phyloP scores from a whole-genome alignment of 2,329 filamentous ascomycete genomes.

The Cryphonectria radicalis region DNA sequence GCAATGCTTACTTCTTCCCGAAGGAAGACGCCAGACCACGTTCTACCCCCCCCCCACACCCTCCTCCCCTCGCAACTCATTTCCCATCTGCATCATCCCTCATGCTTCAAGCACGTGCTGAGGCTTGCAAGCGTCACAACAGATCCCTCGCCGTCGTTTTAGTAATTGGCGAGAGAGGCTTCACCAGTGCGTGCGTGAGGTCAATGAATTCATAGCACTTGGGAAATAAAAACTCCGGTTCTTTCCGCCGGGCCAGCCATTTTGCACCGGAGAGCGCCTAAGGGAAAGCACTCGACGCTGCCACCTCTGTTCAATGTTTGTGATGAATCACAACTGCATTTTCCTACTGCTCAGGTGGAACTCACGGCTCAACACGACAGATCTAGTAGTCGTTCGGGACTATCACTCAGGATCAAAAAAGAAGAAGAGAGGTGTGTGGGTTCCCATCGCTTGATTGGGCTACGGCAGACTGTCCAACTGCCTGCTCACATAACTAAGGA shows the following conservation, averaged over 20 bases:
- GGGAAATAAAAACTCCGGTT: too few relatives aligned
- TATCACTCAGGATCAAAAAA: background rate
- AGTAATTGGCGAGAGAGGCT: background rate
- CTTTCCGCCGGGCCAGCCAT: too few relatives aligned
- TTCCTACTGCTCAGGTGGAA: too few relatives aligned
- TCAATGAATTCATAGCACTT: too few relatives aligned
- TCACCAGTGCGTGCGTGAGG: too few relatives aligned
- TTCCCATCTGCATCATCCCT: background rate
- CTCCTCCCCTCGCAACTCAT: background rate
- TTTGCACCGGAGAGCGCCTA: too few relatives aligned
- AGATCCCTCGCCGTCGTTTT: background rate
- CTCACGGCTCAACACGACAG: too few relatives aligned
- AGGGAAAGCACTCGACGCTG: too few relatives aligned
- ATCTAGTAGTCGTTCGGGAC: background rate
- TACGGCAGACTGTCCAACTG: background rate
- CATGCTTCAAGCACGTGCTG: background rate
- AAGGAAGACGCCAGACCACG: background rate
- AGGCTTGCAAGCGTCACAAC: background rate
- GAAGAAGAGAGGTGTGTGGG: background rate
- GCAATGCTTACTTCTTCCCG: conserved; percentile 3
- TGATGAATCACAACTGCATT: too few relatives aligned
- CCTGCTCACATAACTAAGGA: background rate
- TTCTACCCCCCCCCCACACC: background rate
- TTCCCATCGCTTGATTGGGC: background rate
- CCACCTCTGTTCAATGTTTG: too few relatives aligned